A percentile compares a stretch with the other conserved stretches of the same genome.
Evolutionary conservation across 176 grass and related monocot genomes (phyloP).

Genomic region (Aegilops umbellulata): DNA sequence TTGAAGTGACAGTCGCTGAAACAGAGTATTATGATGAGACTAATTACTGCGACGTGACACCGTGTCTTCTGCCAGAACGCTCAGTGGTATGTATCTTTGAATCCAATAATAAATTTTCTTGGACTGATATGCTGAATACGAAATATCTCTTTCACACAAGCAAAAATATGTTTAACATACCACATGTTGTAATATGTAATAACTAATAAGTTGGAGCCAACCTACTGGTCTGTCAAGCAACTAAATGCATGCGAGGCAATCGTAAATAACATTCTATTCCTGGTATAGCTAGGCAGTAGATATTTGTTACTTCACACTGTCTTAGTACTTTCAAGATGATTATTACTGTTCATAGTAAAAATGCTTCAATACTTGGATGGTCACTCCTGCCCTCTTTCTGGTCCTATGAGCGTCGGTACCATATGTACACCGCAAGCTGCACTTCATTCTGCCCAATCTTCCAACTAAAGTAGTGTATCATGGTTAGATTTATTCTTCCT

Average conservation of each 20-base stretch:
- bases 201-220: neutral
- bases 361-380: neutral
- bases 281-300: neutral
- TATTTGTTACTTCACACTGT: neutral
- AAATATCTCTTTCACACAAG: slow-evolving; percentile 5
- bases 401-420: neutral
- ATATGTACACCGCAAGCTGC: neutral
- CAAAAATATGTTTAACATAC: neutral
- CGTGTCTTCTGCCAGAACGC: slow-evolving; percentile 93
- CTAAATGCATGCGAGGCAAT: neutral
- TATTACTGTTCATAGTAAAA: neutral
- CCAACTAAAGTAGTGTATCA: neutral
- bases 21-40: slow-evolving; percentile 90
- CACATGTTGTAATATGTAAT: slow-evolving; percentile 12
- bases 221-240: slow-evolving; percentile 1
- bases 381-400: neutral
- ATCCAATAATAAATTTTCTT: slow-evolving; percentile 3
- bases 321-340: neutral
- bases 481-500: neutral
- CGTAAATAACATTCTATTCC: neutral
- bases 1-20: slow-evolving; percentile 86
- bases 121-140: slow-evolving; percentile 1
- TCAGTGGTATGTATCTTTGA: slow-evolving; percentile 60
- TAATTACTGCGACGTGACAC: slow-evolving; percentile 84
- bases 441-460: neutral